Conservation (phyloP, 257 asterid genomes). For the Capsicum pubescens region DNA sequence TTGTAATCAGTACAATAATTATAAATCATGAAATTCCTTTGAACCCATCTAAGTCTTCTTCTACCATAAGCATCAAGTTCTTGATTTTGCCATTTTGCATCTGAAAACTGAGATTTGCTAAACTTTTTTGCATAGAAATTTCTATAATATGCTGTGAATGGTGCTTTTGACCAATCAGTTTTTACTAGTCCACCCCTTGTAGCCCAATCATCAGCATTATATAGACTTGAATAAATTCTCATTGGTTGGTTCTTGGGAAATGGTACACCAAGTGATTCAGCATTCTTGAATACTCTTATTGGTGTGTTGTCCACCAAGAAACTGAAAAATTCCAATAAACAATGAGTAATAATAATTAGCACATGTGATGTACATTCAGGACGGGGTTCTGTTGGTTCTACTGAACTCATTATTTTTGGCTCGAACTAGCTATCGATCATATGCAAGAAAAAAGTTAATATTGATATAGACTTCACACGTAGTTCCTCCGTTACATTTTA, state of each 20-base stretch:
- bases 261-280: slow-evolving; percentile 65
- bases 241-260: slow-evolving; percentile 75
- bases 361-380: neutral
- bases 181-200: too few relatives aligned
- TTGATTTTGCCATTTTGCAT: too few relatives aligned
- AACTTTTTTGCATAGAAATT: too few relatives aligned
- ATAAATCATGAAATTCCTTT: too few relatives aligned
- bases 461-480: neutral
- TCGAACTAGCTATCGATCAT: neutral
- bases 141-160: too few relatives aligned
- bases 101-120: too few relatives aligned
- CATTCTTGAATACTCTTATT: slow-evolving; percentile 69
- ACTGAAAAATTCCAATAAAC: slow-evolving; percentile 35
- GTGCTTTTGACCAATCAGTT: too few relatives aligned
- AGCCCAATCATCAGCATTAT: slow-evolving; percentile 52
- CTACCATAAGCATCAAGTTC: too few relatives aligned
- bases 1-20: neutral
- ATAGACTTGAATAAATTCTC: slow-evolving; percentile 82
- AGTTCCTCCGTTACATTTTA: neutral
- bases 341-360: neutral
- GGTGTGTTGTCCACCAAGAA: slow-evolving; percentile 82
- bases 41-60: too few relatives aligned
- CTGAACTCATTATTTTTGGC: neutral
- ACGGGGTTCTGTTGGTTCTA: neutral
- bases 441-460: neutral